These are phyloP conservation scores for Salix exigua DNA, from an alignment of 345 rosid species.

Conservation along the genomic window DNA sequence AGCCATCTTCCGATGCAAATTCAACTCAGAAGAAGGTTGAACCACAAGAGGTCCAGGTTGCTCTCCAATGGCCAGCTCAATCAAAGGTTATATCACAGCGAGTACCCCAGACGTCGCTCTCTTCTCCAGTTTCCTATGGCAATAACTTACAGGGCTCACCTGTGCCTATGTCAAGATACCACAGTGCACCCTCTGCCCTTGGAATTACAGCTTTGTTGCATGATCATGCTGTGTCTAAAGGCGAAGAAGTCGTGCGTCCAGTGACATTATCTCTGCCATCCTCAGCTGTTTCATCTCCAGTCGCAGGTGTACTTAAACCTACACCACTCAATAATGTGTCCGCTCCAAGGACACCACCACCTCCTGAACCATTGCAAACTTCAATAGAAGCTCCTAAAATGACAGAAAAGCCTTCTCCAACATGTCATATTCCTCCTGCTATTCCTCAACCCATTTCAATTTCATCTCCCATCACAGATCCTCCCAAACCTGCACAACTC, in stretches of 20 bases:
- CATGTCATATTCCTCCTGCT: conserved; percentile 11
- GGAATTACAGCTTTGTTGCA: conserved; percentile 81
- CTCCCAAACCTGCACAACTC: conserved; percentile 22
- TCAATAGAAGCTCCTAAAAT: conserved; percentile 3
- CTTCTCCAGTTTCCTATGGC: conserved; percentile 40
- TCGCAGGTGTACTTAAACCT: conserved; percentile 21
- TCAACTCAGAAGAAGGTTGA: conserved; percentile 13
- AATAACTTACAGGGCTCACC: conserved; percentile 48
- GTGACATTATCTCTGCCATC: conserved; percentile 29
- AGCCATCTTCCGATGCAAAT: conserved; percentile 18
- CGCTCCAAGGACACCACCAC: conserved; percentile 14
- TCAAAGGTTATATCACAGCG: conserved; percentile 59
- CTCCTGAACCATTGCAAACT: conserved; percentile 12
- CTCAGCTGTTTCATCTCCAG: conserved; percentile 25
- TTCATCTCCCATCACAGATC: conserved; percentile 28
- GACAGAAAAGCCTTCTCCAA: conserved; percentile 1
- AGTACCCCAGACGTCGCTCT: conserved; percentile 32
- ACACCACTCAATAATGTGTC: conserved; percentile 18
- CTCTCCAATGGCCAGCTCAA: conserved; percentile 46
- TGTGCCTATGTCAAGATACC: conserved; percentile 44
- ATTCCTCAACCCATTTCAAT: conserved; percentile 7
- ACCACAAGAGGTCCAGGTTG: conserved; percentile 38
- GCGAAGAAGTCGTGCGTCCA: conserved; percentile 37
- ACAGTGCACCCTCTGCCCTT: conserved; percentile 46
- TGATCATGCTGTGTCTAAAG: conserved; percentile 49